These are phyloP conservation scores for Elasticomyces elasticus DNA, from an alignment of 495 filamentous ascomycete species.

Conservation along the genomic window DNA sequence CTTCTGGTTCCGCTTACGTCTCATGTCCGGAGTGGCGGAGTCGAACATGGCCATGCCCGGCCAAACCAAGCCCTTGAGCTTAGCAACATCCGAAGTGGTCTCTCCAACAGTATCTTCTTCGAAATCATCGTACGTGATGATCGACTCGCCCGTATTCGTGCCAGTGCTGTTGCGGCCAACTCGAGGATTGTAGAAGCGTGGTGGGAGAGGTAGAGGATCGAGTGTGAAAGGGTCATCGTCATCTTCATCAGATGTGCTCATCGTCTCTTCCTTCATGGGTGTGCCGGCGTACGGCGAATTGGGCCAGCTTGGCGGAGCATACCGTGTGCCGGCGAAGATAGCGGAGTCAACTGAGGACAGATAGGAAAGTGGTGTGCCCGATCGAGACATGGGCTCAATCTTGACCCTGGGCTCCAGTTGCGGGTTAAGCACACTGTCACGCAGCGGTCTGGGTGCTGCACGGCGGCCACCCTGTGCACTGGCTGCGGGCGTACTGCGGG, in stretches of 20 bases:
- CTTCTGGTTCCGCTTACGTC: slow-evolving; percentile 75
- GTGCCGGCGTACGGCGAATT: neutral
- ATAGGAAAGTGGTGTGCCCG: slow-evolving; percentile 4
- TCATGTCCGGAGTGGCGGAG: slow-evolving; percentile 65
- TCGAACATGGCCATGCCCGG: slow-evolving; percentile 87
- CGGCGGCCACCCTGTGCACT: neutral
- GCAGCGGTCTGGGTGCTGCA: slow-evolving; percentile 3
- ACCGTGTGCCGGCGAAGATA: neutral
- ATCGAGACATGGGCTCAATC: slow-evolving; percentile 11
- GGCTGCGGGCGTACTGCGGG: slow-evolving; percentile 5
- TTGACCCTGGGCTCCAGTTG: slow-evolving; percentile 18
- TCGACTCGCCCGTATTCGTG: slow-evolving; percentile 8
- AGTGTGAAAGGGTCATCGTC: slow-evolving; percentile 6
- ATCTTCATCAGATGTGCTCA: slow-evolving; percentile 5
- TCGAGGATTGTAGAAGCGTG: neutral
- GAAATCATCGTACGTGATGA: slow-evolving; percentile 19
- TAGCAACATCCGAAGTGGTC: slow-evolving; percentile 30
- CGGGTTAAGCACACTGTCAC: slow-evolving; percentile 19
- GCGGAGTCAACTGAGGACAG: neutral
- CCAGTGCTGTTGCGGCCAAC: neutral
- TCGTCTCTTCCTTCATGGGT: slow-evolving; percentile 11
- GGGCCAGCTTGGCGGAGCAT: slow-evolving; percentile 12
- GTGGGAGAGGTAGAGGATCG: neutral
- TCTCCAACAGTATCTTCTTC: slow-evolving; percentile 4
- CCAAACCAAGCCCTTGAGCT: slow-evolving; percentile 67